Base-by-base conservation (phyloP, 768 basidiomycete genomes). In the Boletus vinaceobasis region DNA sequence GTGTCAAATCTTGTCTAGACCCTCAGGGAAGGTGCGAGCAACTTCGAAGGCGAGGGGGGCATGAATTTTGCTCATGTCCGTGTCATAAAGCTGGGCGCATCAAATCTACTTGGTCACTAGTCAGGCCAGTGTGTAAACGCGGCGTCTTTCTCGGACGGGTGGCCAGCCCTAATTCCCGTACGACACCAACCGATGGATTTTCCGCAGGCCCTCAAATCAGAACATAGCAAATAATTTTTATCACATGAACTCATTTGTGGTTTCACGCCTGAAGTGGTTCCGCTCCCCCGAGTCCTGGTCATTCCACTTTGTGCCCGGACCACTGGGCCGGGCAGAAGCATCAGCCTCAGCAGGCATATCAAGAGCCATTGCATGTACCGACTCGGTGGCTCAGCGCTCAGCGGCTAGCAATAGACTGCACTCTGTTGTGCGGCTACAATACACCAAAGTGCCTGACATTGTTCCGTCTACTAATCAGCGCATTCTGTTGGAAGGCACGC, bases 11-110 rank as follows among this genome's bases (percentile, higher is more conserved):
- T 39, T 33, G 52, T 55, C 49, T 38, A 54, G 61, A 43, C 51
- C 35, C 51, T 49, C 32, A 45, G 27, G 23, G 49, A 48, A 46
- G 23, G 29, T 53, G 32, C 43, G 21, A 36, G 23, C 50, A 37
- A 14, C 45, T 57, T 52, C 23, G 33, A 52, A 50, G 39, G 37
- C 47, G 42, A 56, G 51, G 27, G 29, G 26, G 29, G 39, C 21
- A 48, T 15, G 21, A 38, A 48, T 43, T 43, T 36, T 33, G 42
- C 64, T 66, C 62, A 69, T 69, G 48, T 67, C 65, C 61, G 65
- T 49, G 48, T 48, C 60, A 62, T 62, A 46, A 62, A 52, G 49
- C 46, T 32, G 46, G 57, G 56, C 49, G 60, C 62, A 69, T 53
- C 60, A 61, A 48, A 50, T 43, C 43, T 36, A 50, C 37, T 44